Evolutionary conservation across 2,329 filamentous ascomycete genomes (phyloP), one percentile per base, ranked within the genome.

Genomic region (Ceratocystis huliohia): DNA sequence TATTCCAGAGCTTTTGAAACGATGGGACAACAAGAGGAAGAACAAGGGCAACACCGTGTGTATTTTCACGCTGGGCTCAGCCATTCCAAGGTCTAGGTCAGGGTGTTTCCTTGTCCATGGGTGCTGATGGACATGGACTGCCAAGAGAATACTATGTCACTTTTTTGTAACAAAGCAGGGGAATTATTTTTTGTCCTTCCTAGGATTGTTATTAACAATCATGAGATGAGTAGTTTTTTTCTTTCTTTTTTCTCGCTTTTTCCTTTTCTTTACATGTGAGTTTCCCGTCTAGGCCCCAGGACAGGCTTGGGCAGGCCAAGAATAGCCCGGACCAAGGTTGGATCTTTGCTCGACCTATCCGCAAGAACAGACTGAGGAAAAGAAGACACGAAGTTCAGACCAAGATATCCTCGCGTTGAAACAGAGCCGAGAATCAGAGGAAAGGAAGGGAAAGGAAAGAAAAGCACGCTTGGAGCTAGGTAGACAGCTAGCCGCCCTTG

Each of bases 1-100:
- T 15, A 57, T 57, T 57, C 53, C 53, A 57, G 15, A 30, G 53
- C 13, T 30, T 57, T 28, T 57, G 53, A 57, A 57, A 57, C 53
- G 17, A 50, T 20, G 30, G 15, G 53, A 25, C 22, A 57, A 13
- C 15, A 45, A 28, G 59, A 44, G 8, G 30, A 44, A 45, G 41
- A 45, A n/a, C 1, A 62, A 10, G 22, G 45, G n/a, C 44, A 25
- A 22, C 20, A 30, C n/a, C 20, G n/a, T 15, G 48, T 50, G 48
- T 50, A 13, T 50, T 20, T 50, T 4, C 37, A 41, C 37, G 37
- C 37, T 37, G 33, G 37, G 37, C 37, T 41, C 10, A 61, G 30
- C 13, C 25, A 25, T 30, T 13, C 25, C 28, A 33, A 61, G 30
- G 20, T 6, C n/a, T 33, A 62, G 20, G 25, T 62, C 33, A 28